Evolutionary conservation across 768 basidiomycete genomes (phyloP).

Genomic region (Neoboletus magnificus): DNA sequence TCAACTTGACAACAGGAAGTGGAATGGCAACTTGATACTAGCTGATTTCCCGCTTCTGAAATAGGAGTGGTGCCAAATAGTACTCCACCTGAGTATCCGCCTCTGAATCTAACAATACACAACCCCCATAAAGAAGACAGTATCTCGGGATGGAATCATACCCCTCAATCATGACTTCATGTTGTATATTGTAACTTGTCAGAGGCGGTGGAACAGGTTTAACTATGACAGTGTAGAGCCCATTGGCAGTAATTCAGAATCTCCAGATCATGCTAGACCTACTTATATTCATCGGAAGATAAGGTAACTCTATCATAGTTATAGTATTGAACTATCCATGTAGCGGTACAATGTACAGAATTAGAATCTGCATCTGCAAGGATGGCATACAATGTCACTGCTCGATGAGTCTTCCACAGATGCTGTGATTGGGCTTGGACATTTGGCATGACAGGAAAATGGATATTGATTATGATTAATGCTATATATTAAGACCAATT

Average conservation of each 20-base stretch:
- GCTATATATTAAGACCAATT: not conserved
- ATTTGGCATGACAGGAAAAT: not conserved
- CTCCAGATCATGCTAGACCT: too few relatives aligned
- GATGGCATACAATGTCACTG: too few relatives aligned
- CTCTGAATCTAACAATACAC: constrained; percentile 5
- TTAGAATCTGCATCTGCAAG: too few relatives aligned
- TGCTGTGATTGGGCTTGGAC: not conserved
- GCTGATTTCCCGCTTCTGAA: constrained; percentile 14
- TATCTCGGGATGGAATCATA: constrained; percentile 19
- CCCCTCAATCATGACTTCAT: constrained; percentile 4
- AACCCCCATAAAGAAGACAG: constrained; percentile 23
- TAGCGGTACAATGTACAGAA: too few relatives aligned
- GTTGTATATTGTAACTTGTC: constrained; percentile 15
- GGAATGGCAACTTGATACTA: constrained; percentile 22
- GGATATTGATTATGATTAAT: not conserved
- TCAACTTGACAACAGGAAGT: constrained; percentile 22
- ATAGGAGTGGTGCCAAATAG: constrained; percentile 22
- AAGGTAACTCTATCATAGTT: too few relatives aligned
- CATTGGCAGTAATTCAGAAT: too few relatives aligned
- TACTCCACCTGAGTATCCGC: constrained; percentile 14
- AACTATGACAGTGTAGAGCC: too few relatives aligned
- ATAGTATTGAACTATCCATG: too few relatives aligned
- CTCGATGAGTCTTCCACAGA: too few relatives aligned
- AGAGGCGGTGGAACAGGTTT: constrained; percentile 61
- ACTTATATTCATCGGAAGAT: too few relatives aligned